Conservation (phyloP, 2,329 filamentous ascomycete species). For the Neospermospora avenae region DNA sequence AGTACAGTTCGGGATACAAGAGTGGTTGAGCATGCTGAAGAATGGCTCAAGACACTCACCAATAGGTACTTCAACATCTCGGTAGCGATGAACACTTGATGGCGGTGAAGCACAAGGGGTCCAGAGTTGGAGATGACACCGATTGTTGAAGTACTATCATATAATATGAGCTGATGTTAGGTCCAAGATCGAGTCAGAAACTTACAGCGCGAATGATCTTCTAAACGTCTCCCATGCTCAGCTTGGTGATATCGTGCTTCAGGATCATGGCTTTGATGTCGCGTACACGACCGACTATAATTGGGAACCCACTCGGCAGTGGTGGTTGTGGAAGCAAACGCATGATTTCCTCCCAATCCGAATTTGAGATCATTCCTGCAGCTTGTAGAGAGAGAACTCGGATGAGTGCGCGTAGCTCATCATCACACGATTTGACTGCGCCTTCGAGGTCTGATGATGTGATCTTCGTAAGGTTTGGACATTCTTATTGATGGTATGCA, state of each 20-base stretch:
- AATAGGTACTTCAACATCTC: neutral
- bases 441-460: neutral
- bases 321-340: neutral
- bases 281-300: neutral
- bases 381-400: neutral
- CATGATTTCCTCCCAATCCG: neutral
- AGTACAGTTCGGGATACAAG: slow-evolving; percentile 37
- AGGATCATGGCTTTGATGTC: neutral
- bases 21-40: slow-evolving; percentile 38
- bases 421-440: neutral
- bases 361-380: neutral
- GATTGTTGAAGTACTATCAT: slow-evolving; percentile 3
- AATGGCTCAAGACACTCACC: slow-evolving; percentile 33
- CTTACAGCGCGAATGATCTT: neutral
- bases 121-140: slow-evolving; percentile 2
- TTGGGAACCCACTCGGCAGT: neutral
- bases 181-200: neutral
- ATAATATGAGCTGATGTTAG: neutral
- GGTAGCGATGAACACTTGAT: neutral
- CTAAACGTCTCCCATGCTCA: neutral
- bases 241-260: neutral
- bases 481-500: neutral
- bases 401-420: neutral
- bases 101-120: neutral
- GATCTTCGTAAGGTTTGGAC: neutral